These are phyloP conservation scores for Candida mattraensis DNA, from an alignment of 805 yeast species.

Conservation along the genomic window DNA sequence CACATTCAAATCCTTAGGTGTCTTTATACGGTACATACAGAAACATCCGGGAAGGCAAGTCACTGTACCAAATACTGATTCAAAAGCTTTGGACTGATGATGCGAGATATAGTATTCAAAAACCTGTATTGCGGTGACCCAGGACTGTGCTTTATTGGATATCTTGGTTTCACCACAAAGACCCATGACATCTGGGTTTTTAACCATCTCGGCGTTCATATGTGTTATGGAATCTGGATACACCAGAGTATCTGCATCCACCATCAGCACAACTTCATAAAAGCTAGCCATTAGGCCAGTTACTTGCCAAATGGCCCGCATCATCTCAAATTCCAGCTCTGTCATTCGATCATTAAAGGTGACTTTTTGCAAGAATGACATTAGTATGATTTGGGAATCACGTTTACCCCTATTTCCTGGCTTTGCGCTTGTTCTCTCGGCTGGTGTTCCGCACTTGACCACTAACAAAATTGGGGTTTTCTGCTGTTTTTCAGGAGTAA, in stretches of 20 bases:
- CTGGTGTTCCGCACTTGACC: conserved; percentile 88
- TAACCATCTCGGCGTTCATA: conserved; percentile 87
- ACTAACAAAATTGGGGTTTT: conserved; percentile 76
- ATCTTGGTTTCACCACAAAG: conserved; percentile 94
- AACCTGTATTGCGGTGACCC: conserved; percentile 94
- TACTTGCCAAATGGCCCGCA: conserved; percentile 72
- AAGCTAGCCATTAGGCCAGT: conserved; percentile 83
- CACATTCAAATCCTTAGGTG: conserved; percentile 78
- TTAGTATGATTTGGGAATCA: conserved; percentile 87
- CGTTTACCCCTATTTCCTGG: conserved; percentile 97
- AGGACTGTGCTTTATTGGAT: conserved; percentile 74
- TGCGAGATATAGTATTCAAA: conserved; percentile 92
- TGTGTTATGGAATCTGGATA: conserved; percentile 86
- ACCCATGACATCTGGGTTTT: conserved; percentile 86
- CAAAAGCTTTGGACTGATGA: conserved; percentile 93
- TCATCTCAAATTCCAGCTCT: conserved; percentile 76
- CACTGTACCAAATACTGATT: conserved; percentile 91
- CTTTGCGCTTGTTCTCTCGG: conserved; percentile 64
- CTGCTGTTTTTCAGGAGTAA: conserved; percentile 80
- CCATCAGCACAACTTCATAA: conserved; percentile 85
- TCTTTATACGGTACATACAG: conserved; percentile 85
- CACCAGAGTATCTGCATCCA: conserved; percentile 91
- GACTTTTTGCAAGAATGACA: conserved; percentile 85
- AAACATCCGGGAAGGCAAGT: conserved; percentile 97
- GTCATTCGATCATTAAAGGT: conserved; percentile 96